Percentiles rank a stretch among this genome's conserved stretches.
Evolutionary conservation across 768 basidiomycete genomes (phyloP).

Genomic region (Suillus decipiens): DNA sequence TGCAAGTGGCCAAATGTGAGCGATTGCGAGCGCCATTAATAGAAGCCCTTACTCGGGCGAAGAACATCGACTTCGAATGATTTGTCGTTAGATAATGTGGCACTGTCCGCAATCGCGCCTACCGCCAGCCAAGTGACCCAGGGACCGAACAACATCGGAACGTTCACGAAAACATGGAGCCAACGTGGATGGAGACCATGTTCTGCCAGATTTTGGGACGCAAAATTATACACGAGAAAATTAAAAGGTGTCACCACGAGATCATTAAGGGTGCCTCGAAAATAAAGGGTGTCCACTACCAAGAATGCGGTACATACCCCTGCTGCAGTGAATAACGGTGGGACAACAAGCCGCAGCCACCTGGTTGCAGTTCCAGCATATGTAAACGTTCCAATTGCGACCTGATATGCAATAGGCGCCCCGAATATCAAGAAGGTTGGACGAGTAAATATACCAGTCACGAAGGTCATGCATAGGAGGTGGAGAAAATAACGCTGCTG

Average conservation of each 20-base stretch:
- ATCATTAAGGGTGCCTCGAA: constrained; percentile 23
- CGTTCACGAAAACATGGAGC: constrained; percentile 41
- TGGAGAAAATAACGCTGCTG: constrained; percentile 15
- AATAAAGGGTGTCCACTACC: constrained; percentile 36
- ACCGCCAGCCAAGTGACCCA: constrained; percentile 28
- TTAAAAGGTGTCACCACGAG: constrained; percentile 38
- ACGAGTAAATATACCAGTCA: constrained; percentile 35
- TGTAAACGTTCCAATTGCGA: constrained; percentile 19
- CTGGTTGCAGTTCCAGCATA: constrained; percentile 15
- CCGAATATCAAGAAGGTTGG: constrained; percentile 38
- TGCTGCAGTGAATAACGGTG: constrained; percentile 25
- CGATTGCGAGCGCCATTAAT: no score
- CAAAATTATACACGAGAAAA: constrained; percentile 40
- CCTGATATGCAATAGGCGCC: constrained; percentile 32
- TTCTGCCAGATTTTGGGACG: constrained; percentile 36
- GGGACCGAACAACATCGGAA: constrained; percentile 42
- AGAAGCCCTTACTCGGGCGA: constrained; percentile 18
- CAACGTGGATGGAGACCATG: constrained; percentile 44
- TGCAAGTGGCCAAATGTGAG: constrained; percentile 16
- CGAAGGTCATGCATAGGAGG: constrained; percentile 27
- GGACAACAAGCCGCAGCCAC: constrained; percentile 15
- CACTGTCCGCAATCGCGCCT: constrained; percentile 9
- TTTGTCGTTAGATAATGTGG: constrained; percentile 9
- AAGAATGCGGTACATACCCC: constrained; percentile 21
- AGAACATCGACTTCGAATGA: constrained; percentile 19